Percentiles rank a stretch among this genome's conserved stretches.
Conservation (phyloP, 129 eudicot genomes). For the Arctium lappa region DNA sequence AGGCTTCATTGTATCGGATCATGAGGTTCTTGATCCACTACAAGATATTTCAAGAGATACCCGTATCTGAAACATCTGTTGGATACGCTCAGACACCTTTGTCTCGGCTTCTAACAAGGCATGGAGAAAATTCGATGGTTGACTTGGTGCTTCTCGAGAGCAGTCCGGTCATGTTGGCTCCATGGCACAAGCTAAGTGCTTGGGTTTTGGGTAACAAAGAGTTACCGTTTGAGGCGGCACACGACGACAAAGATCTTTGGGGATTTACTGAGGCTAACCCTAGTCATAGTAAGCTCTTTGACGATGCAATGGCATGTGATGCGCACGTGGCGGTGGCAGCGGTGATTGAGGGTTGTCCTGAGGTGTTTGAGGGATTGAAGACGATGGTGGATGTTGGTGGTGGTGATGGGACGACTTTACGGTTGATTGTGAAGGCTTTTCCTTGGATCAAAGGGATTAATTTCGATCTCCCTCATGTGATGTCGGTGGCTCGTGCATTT, state of each 20-base stretch:
- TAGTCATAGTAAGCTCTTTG: conserved; percentile 43
- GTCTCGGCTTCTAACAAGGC: conserved; percentile 46
- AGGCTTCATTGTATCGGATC: conserved; percentile 43
- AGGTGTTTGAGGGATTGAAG: conserved; percentile 48
- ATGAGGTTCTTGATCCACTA: conserved; percentile 67
- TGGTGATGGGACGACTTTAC: conserved; percentile 54
- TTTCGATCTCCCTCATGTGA: conserved; percentile 70
- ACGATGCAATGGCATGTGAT: conserved; percentile 71
- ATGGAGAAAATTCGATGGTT: conserved; percentile 44
- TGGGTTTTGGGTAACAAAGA: conserved; percentile 17
- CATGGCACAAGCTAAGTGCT: conserved; percentile 55
- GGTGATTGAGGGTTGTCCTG: conserved; percentile 34
- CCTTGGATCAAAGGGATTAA: conserved; percentile 67
- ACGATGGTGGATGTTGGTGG: conserved; percentile 80
- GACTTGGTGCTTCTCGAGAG: conserved; percentile 35
- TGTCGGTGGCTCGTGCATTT: conserved; percentile 30
- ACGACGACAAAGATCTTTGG: conserved; percentile 66
- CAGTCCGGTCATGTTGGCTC: conserved; percentile 49
- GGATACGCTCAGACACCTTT: conserved; percentile 58
- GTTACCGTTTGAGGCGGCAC: conserved; percentile 45
- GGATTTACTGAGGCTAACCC: conserved; percentile 33
- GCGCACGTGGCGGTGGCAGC: conserved; percentile 40
- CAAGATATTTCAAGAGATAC: conserved; percentile 38
- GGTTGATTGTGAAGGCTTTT: conserved; percentile 39
- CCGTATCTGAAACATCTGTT: conserved; percentile 8